phyloP scores from a whole-genome alignment of 495 filamentous ascomycete genomes.

The Umbilicaria muhlenbergii region DNA sequence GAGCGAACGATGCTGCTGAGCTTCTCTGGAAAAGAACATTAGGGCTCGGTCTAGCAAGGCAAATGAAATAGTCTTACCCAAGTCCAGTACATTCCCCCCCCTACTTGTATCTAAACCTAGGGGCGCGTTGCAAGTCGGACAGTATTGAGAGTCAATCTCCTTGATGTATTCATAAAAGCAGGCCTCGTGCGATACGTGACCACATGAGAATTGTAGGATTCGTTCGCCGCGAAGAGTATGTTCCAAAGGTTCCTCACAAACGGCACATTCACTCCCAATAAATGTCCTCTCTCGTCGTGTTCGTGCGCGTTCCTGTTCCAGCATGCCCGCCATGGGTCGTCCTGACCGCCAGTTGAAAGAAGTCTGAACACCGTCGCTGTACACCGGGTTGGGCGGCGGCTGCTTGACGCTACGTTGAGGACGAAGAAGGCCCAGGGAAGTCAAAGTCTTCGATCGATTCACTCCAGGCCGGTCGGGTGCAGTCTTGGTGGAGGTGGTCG shows the following conservation, averaged over 20 bases:
- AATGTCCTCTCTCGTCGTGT: slow-evolving; percentile 87
- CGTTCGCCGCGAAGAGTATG: slow-evolving; percentile 91
- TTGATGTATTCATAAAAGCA: slow-evolving; percentile 99
- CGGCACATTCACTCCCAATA: slow-evolving; percentile 83
- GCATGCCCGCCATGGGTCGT: slow-evolving; percentile 52
- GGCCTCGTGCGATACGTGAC: slow-evolving; percentile 91
- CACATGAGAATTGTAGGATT: slow-evolving; percentile 89
- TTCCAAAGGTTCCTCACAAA: slow-evolving; percentile 94
- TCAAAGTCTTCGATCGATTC: slow-evolving; percentile 8
- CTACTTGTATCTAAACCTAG: slow-evolving; percentile 87
- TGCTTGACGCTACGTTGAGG: slow-evolving; percentile 4
- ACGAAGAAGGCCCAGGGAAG: slow-evolving; percentile 11
- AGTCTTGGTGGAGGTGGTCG: slow-evolving; percentile 12
- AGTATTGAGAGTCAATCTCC: slow-evolving; percentile 88
- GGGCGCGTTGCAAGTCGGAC: slow-evolving; percentile 87
- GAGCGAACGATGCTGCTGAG: slow-evolving; percentile 88
- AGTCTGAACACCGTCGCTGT: slow-evolving; percentile 23
- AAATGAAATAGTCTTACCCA: slow-evolving; percentile 45
- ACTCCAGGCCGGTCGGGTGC: slow-evolving; percentile 9
- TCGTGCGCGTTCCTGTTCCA: slow-evolving; percentile 64
- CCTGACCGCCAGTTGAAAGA: slow-evolving; percentile 34
- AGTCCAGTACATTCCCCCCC: slow-evolving; percentile 85
- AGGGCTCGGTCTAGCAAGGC: not conserved
- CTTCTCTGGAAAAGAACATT: slow-evolving; percentile 49
- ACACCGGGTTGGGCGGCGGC: slow-evolving; percentile 10